Evolutionary conservation across 2,329 filamentous ascomycete species (phyloP), one percentile per base, ranked within the genome.

Genomic region (Nemania sp.): DNA sequence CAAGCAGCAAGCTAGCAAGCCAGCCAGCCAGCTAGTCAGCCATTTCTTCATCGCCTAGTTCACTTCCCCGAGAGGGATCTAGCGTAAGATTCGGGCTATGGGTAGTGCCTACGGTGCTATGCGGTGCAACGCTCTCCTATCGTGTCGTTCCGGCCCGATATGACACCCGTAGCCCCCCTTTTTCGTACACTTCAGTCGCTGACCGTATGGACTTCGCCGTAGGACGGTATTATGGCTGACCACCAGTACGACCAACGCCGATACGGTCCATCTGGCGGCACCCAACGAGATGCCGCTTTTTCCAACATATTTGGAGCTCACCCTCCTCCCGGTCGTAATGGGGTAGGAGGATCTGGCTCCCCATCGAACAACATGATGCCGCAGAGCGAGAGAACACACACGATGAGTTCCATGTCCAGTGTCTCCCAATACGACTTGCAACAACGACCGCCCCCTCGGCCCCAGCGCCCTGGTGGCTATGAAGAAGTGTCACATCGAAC

Each of bases 311-410:
- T 98, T 79, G 96, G 95, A 74, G 90, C 90, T 72, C 88, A 93
- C 72, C 94, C 93, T 72, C 93, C 93, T 54, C 89, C 93, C 53
- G 95, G 95, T 66, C 91, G 96, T 79, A 97, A 94, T 66, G 94
- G 98, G 78, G 98, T 95, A 27, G 98, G 98, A 27, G 98, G 98
- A 94, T 96, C 91, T 71, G 94, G 92, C 64, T 90, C 93, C 72
- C 87, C 91, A 64, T 82, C 79, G 57, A 81, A 84, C 56, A 80
- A 83, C 75, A 83, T 84, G 79, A 82, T 82, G 75, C 84, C 87
- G 67, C 84, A 84, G 62, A 82, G 83, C 59, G 92, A 92, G 73
- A 89, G 94, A 74, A 93, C 93, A 55, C 90, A 93, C 73, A 97
- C 93, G 67, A 92, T 93, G 90, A 88, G 87, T 47, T 90, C 89